A percentile compares a stretch with the other conserved stretches of the same genome.
Conservation (phyloP, 805 yeast genomes). For the Ogataea neopini region DNA sequence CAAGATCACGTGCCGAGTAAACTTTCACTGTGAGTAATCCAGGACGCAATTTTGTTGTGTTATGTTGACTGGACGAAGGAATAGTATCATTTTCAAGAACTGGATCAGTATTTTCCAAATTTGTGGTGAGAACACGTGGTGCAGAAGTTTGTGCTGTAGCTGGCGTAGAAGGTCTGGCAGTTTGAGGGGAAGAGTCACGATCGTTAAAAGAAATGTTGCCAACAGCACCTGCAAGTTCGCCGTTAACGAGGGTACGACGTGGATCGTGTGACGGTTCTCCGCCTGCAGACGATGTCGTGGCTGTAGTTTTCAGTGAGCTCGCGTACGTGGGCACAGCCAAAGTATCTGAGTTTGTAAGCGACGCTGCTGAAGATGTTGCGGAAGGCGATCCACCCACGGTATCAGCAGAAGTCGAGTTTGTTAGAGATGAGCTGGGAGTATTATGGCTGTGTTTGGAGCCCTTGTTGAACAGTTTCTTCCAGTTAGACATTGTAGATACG, state of each 20-base stretch:
- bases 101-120: slow-evolving; percentile 36
- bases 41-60: slow-evolving; percentile 38
- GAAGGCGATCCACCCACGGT: not conserved
- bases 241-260: slow-evolving; percentile 26
- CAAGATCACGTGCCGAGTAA: slow-evolving; percentile 66
- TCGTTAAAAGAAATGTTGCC: slow-evolving; percentile 14
- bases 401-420: slow-evolving; percentile 10
- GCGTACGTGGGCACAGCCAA: slow-evolving; percentile 9
- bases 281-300: slow-evolving; percentile 7
- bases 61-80: not conserved
- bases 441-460: slow-evolving; percentile 18
- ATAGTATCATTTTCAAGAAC: slow-evolving; percentile 29
- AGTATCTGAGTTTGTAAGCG: slow-evolving; percentile 13
- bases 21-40: slow-evolving; percentile 79
- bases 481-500: slow-evolving; percentile 29
- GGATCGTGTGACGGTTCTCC: slow-evolving; percentile 22
- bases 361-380: not conserved
- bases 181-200: not conserved
- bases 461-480: slow-evolving; percentile 35
- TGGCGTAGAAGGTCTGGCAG: not conserved
- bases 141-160: not conserved
- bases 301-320: slow-evolving; percentile 12
- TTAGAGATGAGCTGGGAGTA: slow-evolving; percentile 17
- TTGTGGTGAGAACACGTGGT: slow-evolving; percentile 28
- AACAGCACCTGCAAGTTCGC: slow-evolving; percentile 18